phyloP scores from a whole-genome alignment of 2,329 filamentous ascomycete genomes.

The Colletotrichum cereale region DNA sequence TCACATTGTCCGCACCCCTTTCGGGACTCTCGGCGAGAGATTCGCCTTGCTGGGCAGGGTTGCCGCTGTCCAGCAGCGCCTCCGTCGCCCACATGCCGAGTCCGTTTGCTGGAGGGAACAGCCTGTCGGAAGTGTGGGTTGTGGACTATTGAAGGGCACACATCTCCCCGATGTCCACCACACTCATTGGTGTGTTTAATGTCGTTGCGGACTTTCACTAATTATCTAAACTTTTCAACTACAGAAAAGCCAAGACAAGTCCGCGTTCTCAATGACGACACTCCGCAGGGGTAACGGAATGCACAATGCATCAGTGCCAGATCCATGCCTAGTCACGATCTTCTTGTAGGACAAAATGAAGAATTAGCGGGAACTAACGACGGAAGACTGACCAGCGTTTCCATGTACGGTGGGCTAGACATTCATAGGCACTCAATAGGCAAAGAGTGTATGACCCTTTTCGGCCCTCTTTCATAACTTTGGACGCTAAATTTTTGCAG shows the following conservation, averaged over 20 bases:
- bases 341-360: not conserved
- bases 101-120: not conserved
- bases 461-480: not conserved
- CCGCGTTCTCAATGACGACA: conserved; percentile 17
- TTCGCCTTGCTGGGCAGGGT: conserved; percentile 15
- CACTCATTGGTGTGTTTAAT: not conserved
- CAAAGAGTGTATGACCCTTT: not conserved
- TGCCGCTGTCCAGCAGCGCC: not conserved
- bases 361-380: not conserved
- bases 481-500: conserved; percentile 12
- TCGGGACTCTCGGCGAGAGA: conserved; percentile 13
- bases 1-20: conserved; percentile 1
- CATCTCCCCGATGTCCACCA: not conserved
- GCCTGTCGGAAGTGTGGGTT: not conserved
- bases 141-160: not conserved
- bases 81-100: not conserved
- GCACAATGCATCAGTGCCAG: not conserved
- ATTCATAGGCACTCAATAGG: conserved; percentile 1
- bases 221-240: not conserved
- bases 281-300: not conserved
- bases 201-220: not conserved
- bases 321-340: conserved; percentile 17
- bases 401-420: conserved; percentile 8
- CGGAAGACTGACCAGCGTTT: conserved; percentile 15
- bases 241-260: not conserved